Evolutionary conservation across 2,329 filamentous ascomycete species (phyloP).

Genomic region (Didymella arachidicola): DNA sequence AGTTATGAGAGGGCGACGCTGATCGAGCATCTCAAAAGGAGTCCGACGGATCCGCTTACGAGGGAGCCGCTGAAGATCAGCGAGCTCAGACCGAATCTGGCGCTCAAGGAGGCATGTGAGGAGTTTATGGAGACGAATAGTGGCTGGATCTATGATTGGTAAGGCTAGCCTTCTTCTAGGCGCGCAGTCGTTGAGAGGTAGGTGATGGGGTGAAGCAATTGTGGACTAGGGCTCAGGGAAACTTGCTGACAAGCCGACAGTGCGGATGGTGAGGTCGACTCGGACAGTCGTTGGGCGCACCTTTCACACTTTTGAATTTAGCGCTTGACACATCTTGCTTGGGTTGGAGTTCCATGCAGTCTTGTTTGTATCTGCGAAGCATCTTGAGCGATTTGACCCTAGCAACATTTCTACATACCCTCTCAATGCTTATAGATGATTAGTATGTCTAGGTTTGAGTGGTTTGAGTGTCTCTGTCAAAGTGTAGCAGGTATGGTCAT

Average conservation of each 20-base stretch:
- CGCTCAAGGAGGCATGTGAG: constrained; percentile 79
- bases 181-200: constrained; percentile 20
- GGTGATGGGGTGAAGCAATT: constrained; percentile 13
- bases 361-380: too few species aligned
- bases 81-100: constrained; percentile 83
- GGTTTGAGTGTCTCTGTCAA: too few species aligned
- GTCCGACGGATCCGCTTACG: constrained; percentile 81
- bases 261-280: constrained; percentile 38
- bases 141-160: constrained; percentile 94
- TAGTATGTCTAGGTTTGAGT: too few species aligned
- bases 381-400: too few species aligned
- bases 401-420: too few species aligned
- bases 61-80: constrained; percentile 72
- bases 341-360: too few species aligned
- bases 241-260: constrained; percentile 33
- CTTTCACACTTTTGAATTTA: constrained; percentile 27
- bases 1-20: constrained; percentile 90
- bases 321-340: constrained; percentile 3
- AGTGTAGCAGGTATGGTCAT: too few species aligned
- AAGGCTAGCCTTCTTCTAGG: constrained; percentile 38
- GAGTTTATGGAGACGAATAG: constrained; percentile 82
- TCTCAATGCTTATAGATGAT: too few species aligned
- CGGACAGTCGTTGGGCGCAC: constrained; percentile 41
- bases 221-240: background rate
- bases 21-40: constrained; percentile 81